A percentile compares a stretch with the other conserved stretches of the same genome.
Evolutionary conservation across 2,329 filamentous ascomycete genomes (phyloP).

Genomic region (Fusarium chuoi): DNA sequence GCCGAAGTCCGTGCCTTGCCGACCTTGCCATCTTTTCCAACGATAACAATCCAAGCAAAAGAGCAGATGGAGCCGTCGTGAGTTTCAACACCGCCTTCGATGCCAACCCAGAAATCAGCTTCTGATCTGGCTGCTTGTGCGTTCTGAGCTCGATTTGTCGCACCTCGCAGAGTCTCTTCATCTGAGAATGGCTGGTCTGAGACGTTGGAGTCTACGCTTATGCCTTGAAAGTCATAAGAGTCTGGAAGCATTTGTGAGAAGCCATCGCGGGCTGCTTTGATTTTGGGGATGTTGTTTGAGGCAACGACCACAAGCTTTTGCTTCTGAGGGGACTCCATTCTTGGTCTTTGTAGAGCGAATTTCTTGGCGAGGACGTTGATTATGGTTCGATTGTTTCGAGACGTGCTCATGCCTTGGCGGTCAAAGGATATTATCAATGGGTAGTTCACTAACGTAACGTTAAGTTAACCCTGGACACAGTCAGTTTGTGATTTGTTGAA

Average conservation of each 20-base stretch:
- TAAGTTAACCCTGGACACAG: too few relatives aligned
- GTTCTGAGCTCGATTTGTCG: slow-evolving; percentile 50
- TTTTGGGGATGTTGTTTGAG: slow-evolving; percentile 55
- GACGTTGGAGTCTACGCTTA: slow-evolving; percentile 52
- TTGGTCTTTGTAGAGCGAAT: background rate
- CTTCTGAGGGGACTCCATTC: slow-evolving; percentile 4
- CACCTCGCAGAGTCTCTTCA: slow-evolving; percentile 52
- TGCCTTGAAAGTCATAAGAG: slow-evolving; percentile 40
- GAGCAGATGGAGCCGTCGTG: slow-evolving; percentile 45
- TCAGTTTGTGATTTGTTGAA: background rate
- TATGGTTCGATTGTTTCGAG: background rate
- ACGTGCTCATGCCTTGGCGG: background rate
- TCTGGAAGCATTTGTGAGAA: slow-evolving; percentile 51
- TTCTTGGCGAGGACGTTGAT: background rate
- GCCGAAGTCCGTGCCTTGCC: slow-evolving; percentile 53
- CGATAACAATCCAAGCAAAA: slow-evolving; percentile 55
- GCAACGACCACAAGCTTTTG: slow-evolving; percentile 46
- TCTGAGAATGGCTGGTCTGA: slow-evolving; percentile 54
- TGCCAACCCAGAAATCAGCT: slow-evolving; percentile 54
- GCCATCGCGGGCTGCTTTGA: slow-evolving; percentile 50
- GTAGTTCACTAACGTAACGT: background rate
- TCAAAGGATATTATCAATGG: background rate
- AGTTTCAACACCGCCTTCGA: slow-evolving; percentile 54
- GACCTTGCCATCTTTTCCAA: slow-evolving; percentile 40
- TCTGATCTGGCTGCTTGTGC: slow-evolving; percentile 45